Evolutionary conservation across 2,329 filamentous ascomycete species (phyloP).

Genomic region (Coniosporium tulheliwenetii): DNA sequence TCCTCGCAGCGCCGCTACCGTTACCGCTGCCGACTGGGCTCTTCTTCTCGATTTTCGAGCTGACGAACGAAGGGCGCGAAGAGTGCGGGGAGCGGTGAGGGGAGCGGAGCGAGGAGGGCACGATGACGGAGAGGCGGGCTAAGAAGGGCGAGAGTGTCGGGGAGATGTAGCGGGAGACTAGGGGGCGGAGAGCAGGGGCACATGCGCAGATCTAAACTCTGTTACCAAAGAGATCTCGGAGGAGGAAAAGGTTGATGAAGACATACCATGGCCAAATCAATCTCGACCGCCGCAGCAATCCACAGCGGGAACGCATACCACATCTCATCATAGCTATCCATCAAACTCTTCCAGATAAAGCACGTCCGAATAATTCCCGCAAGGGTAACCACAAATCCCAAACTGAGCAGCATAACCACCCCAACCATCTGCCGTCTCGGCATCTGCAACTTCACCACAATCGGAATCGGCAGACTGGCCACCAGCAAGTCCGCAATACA

Average conservation of each 20-base stretch:
- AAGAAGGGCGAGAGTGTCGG: no score
- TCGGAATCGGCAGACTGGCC: conserved; percentile 26
- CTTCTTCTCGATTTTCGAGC: no score
- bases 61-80: no score
- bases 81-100: no score
- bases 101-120: no score
- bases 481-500: conserved; percentile 25
- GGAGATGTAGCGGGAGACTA: conserved; percentile 2
- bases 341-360: conserved; percentile 25
- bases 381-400: conserved; percentile 6
- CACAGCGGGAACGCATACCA: conserved; percentile 30
- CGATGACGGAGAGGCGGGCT: no score
- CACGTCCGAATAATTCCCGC: conserved; percentile 25
- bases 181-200: conserved; percentile 18
- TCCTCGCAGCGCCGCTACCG: no score
- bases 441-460: conserved; percentile 26
- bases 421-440: conserved; percentile 10
- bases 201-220: conserved; percentile 20
- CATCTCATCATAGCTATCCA: conserved; percentile 25
- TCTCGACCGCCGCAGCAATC: conserved; percentile 30
- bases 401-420: conserved; percentile 5
- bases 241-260: background rate
- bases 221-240: background rate
- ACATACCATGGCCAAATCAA: conserved; percentile 30
- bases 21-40: no score